Base-by-base conservation (phyloP, 768 basidiomycete species). In the Termitomyces sp. region DNA sequence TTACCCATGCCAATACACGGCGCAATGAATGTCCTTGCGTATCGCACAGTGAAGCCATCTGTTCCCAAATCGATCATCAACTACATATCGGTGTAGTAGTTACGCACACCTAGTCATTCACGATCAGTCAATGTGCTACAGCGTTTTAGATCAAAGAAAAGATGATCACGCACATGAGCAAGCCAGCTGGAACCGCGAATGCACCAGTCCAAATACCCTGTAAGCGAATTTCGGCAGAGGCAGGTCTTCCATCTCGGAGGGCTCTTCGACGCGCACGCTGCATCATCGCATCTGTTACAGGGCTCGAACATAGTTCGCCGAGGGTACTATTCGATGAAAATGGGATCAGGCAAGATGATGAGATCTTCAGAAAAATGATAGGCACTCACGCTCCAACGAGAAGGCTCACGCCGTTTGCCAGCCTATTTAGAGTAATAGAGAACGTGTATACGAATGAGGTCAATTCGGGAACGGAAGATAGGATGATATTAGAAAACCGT, bases 1-100 rank as follows among this genome's bases (percentile, higher is more conserved):
- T n/a, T 56, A 75, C 75, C 71, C 75, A 76, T 77, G 20, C 75
- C 76, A 56, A 77, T 73, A 53, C 75, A 77, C 2, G 75, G 75
- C 0, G 75, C 74, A 35, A 76, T 67, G 57, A 75, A 75, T 1
- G 70, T 75, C n/a, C 67, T 71, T 1, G 70, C 62, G 55, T 71
- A 75, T 55, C 73, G 75, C 38, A 77, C 67, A 5, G 75, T 77
- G 11, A 76, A 62, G 0, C 74, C 74, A 69, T 75, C 75, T 76
- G 39, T n/a, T 58, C n/a, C 56, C 13, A 39, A 20, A 33, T 58
- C 20, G 35, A 40, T 46, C 9, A 59, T 22, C 7, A 12, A 20
- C 4, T n/a, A 35, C 15, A 20, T 39, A 38, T 35, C 7, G 38
- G 4, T 54, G 5, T 22, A 46, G 35, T 15, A n/a, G n/a, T 8